These are phyloP conservation scores for Claviceps humidiphila DNA, from an alignment of 2,329 filamentous ascomycete species.

Conservation along the genomic window DNA sequence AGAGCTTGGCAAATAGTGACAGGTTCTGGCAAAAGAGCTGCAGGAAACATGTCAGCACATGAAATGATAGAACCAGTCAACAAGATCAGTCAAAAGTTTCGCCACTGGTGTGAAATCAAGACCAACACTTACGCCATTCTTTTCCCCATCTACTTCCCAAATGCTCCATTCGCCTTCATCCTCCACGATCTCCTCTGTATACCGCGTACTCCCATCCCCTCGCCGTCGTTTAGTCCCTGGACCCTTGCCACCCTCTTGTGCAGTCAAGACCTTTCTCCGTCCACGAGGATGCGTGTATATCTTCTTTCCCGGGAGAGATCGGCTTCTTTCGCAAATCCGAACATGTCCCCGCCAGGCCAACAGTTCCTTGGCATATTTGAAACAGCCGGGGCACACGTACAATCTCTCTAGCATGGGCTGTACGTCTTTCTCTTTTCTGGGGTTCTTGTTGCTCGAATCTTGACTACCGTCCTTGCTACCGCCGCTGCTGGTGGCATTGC, in stretches of 20 bases:
- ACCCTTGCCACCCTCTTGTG: conserved; percentile 18
- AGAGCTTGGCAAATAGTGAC: conserved; percentile 91
- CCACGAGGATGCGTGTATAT: conserved; percentile 55
- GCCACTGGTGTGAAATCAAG: too few species aligned
- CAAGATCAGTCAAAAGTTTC: too few species aligned
- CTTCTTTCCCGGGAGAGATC: conserved; percentile 49
- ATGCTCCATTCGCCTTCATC: conserved; percentile 69
- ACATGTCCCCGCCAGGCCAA: conserved; percentile 46
- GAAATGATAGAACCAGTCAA: background rate
- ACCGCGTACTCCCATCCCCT: conserved; percentile 22
- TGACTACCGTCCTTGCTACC: conserved; percentile 16
- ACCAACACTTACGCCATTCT: conserved; percentile 47
- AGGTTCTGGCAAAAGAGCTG: conserved; percentile 87
- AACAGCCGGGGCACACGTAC: conserved; percentile 86
- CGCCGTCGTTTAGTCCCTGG: conserved; percentile 25
- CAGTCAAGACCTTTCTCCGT: conserved; percentile 25
- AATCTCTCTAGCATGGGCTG: conserved; percentile 48
- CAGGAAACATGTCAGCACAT: background rate
- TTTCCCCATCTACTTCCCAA: conserved; percentile 85
- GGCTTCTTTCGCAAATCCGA: conserved; percentile 39
- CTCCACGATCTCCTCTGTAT: conserved; percentile 30
- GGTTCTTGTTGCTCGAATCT: conserved; percentile 15
- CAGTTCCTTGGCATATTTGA: conserved; percentile 68
- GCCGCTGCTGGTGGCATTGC: conserved; percentile 13
- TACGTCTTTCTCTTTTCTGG: conserved; percentile 22